A percentile compares a stretch with the other conserved stretches of the same genome.
Conservation (phyloP, 352 stramenopile genomes). For the Pythium vanterpoolii region DNA sequence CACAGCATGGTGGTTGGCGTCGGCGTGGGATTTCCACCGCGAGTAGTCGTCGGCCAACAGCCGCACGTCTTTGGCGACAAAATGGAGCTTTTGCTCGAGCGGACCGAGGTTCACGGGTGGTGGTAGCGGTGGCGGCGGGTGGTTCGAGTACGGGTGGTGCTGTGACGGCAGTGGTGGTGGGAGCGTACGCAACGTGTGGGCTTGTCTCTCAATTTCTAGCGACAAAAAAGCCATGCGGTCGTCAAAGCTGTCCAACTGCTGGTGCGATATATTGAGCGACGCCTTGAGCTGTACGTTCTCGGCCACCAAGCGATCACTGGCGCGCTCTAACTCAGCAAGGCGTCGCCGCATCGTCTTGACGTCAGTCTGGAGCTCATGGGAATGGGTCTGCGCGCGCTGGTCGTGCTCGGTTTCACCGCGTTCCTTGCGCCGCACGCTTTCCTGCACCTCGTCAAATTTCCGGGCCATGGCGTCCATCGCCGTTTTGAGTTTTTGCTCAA, state of each 20-base stretch:
- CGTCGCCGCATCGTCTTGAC: conserved; percentile 9
- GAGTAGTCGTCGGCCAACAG: conserved; percentile 32
- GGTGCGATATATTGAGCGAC: not conserved
- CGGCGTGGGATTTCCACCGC: conserved; percentile 25
- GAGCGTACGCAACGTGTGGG: not conserved
- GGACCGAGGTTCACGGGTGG: conserved; percentile 16
- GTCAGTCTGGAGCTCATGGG: not conserved
- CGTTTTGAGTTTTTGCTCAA: conserved; percentile 21
- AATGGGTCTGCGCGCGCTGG: not conserved
- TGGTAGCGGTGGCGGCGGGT: not conserved
- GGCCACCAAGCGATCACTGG: not conserved
- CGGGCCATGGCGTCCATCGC: conserved; percentile 13
- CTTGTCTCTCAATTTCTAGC: conserved; percentile 3
- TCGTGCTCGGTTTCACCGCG: not conserved
- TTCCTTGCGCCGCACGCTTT: not conserved
- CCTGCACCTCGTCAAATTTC: conserved; percentile 6
- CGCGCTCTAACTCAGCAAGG: conserved; percentile 14
- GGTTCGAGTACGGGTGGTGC: not conserved
- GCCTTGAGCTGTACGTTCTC: conserved; percentile 12
- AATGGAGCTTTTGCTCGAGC: conserved; percentile 23
- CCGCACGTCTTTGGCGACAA: conserved; percentile 9
- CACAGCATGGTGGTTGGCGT: conserved; percentile 22
- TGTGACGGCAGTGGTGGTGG: conserved; percentile 4
- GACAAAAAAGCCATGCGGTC: conserved; percentile 4
- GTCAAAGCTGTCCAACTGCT: not conserved